Base-by-base conservation (phyloP, 2,329 filamentous ascomycete genomes). In the Epichloe coenophiala region DNA sequence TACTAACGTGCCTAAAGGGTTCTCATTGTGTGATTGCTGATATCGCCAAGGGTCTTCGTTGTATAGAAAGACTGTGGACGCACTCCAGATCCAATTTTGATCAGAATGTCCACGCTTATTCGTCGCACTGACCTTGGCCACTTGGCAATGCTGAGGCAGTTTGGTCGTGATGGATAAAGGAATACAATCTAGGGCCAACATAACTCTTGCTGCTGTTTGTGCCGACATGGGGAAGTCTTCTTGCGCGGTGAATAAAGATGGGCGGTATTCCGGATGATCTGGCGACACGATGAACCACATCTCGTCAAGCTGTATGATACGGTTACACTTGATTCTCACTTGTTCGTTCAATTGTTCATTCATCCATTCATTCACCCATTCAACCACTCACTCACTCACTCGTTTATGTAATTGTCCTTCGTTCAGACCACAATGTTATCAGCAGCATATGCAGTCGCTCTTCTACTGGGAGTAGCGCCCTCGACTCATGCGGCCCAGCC, bases 391-490 rank as follows among this genome's bases (percentile, higher is more conserved):
- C 27, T n/a, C n/a, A n/a, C n/a, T 21, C 23, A 44, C 19, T 19
- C 19, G 4, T 11, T 12, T 1, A 35, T 8, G 12, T 12, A 13
- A 15, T 13, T n/a, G 17, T 37, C 12, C 9, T 38, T 12, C 3
- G 13, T 36, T 7, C 13, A 45, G 19, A 31, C n/a, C 47, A 31
- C 9, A 33, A 50, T 46, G 48, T 36, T 48, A 13, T 42, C 48
- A 5, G 15, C 37, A 33, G 44, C 51, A 15, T 40, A 45, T 38
- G 27, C 36, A 12, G 44, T 37, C 21, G 45, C 48, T 45, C 39
- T 53, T 39, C 35, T 48, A 9, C 48, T 53, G 45, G 51, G 48
- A 36, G 33, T 38, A 31, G 51, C 45, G 13, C 36, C 36, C 44
- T 38, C 35, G n/a, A 27, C 41, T 3, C 33, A 37, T 39, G 48